A percentile compares a stretch with the other conserved stretches of the same genome.
These are phyloP conservation scores for Crithidia mellificae DNA, from an alignment of 208 protist species.

Conservation along the genomic window DNA sequence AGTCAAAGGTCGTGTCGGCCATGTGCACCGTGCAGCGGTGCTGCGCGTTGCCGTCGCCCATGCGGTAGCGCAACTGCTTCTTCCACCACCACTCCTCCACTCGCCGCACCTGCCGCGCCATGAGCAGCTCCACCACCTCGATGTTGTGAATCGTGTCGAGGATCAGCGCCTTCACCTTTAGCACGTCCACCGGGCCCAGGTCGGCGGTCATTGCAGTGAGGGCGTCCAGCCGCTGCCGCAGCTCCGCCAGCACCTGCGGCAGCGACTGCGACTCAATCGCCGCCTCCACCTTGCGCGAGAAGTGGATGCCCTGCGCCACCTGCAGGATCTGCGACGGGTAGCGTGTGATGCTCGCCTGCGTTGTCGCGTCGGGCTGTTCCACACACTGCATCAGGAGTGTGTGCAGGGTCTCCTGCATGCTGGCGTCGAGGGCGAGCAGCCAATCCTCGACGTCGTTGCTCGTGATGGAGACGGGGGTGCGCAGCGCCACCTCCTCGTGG, in stretches of 20 bases:
- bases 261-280: slow-evolving; percentile 50
- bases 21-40: slow-evolving; percentile 85
- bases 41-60: slow-evolving; percentile 37
- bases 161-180: slow-evolving; percentile 94
- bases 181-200: slow-evolving; percentile 46
- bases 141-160: slow-evolving; percentile 96
- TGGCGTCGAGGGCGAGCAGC: slow-evolving; percentile 87
- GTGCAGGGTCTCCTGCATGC: slow-evolving; percentile 88
- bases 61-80: slow-evolving; percentile 96
- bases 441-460: slow-evolving; percentile 93
- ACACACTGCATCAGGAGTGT: slow-evolving; percentile 66
- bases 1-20: slow-evolving; percentile 94
- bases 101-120: slow-evolving; percentile 41
- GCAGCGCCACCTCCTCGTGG: slow-evolving; percentile 78
- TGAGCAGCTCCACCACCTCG: slow-evolving; percentile 91
- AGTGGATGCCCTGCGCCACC: slow-evolving; percentile 84
- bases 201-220: slow-evolving; percentile 66
- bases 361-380: slow-evolving; percentile 45
- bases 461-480: slow-evolving; percentile 75
- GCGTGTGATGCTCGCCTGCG: slow-evolving; percentile 36
- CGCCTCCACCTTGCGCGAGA: slow-evolving; percentile 68
- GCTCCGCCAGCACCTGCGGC: slow-evolving; percentile 30
- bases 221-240: slow-evolving; percentile 56
- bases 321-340: slow-evolving; percentile 93
- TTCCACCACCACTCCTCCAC: slow-evolving; percentile 94